These are phyloP conservation scores for Purpureocillium takamizusanense DNA, from an alignment of 2,329 filamentous ascomycete species.

Conservation along the genomic window DNA sequence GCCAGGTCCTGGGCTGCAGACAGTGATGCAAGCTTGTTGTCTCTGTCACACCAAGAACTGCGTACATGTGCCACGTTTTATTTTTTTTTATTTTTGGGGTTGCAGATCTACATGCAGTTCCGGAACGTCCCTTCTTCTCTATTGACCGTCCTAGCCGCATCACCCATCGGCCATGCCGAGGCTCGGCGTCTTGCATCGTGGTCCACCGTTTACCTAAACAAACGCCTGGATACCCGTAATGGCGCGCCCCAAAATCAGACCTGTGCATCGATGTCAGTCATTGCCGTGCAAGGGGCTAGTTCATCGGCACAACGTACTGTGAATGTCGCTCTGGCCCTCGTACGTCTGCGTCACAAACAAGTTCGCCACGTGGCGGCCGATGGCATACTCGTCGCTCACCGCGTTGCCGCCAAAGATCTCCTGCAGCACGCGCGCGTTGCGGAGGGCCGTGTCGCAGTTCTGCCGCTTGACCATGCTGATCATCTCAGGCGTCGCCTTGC, in stretches of 20 bases:
- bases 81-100: no score
- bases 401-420: constrained; percentile 97
- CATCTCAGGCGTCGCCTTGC: constrained; percentile 87
- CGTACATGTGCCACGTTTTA: no score
- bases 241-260: constrained; percentile 57
- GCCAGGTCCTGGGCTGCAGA: no score
- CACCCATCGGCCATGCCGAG: no score
- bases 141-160: no score
- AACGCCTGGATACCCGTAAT: constrained; percentile 75
- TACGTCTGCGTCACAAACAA: constrained; percentile 97
- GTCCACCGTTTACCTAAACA: constrained; percentile 33
- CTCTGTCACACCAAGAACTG: no score
- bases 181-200: no score
- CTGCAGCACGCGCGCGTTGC: constrained; percentile 72
- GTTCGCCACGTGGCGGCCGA: constrained; percentile 91
- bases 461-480: constrained; percentile 94
- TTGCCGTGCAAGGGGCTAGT: neutral
- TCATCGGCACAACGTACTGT: constrained; percentile 53
- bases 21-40: no score
- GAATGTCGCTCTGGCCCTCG: constrained; percentile 96
- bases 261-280: constrained; percentile 29
- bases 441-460: constrained; percentile 86
- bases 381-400: constrained; percentile 94
- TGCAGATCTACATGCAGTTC: no score
- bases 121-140: no score